A percentile compares a stretch with the other conserved stretches of the same genome.
phyloP scores from a whole-genome alignment of 352 stramenopile genomes.

The Aphanomyces invadans region DNA sequence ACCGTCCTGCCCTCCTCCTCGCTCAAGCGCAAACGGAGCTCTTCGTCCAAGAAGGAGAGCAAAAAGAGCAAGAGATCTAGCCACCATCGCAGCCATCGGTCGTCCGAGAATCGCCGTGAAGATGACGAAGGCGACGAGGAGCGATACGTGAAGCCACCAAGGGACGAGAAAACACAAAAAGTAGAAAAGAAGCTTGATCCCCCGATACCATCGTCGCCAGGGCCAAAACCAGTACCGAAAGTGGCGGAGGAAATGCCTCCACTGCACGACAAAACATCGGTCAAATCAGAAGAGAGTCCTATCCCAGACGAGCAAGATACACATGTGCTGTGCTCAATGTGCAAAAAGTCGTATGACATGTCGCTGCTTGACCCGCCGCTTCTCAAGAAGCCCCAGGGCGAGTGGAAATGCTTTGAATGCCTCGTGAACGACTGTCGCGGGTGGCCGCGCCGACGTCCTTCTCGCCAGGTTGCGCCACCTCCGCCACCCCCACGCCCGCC shows the following conservation, averaged over 20 bases:
- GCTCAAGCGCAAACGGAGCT: conserved; percentile 10
- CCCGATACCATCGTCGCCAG: neutral
- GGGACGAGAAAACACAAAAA: no score
- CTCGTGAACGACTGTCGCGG: conserved; percentile 79
- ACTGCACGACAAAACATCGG: no score
- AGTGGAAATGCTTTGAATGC: conserved; percentile 84
- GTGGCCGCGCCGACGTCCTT: conserved; percentile 47
- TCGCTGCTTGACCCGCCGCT: conserved; percentile 75
- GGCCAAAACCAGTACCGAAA: neutral
- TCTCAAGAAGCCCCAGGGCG: conserved; percentile 54
- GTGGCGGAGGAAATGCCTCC: neutral
- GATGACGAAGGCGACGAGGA: conserved; percentile 8
- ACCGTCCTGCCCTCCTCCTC: neutral
- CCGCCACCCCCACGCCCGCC: neutral
- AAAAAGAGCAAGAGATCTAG: conserved; percentile 11
- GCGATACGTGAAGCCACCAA: neutral
- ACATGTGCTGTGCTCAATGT: conserved; percentile 72
- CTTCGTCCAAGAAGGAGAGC: conserved; percentile 8
- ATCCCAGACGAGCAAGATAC: conserved; percentile 24
- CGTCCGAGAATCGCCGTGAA: neutral
- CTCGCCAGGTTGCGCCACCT: neutral
- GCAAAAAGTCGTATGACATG: conserved; percentile 76
- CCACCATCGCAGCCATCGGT: conserved; percentile 2
- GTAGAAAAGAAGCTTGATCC: neutral
- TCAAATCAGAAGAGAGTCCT: no score